phyloP scores from a whole-genome alignment of 768 basidiomycete genomes.

The Pleurotus tuber-regium region DNA sequence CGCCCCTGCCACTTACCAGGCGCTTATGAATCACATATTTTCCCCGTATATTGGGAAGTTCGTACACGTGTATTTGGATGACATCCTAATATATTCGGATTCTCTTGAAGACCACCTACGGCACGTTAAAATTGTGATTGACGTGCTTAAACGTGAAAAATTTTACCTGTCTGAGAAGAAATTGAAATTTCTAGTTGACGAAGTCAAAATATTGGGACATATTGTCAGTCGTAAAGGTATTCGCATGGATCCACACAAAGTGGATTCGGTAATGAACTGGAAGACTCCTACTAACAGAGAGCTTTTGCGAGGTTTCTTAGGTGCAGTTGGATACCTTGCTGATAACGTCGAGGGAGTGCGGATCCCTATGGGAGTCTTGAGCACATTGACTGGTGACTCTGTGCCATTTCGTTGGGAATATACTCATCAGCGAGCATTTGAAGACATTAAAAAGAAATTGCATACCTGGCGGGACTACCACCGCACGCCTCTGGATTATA shows the following conservation, averaged over 20 bases:
- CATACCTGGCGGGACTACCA: background rate
- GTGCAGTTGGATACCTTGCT: conserved; percentile 30
- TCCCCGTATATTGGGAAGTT: conserved; percentile 23
- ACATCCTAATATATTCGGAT: conserved; percentile 33
- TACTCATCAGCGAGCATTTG: conserved; percentile 20
- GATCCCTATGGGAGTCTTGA: conserved; percentile 27
- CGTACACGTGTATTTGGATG: conserved; percentile 30
- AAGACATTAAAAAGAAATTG: conserved; percentile 21
- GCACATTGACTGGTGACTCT: conserved; percentile 9
- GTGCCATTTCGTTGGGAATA: conserved; percentile 13
- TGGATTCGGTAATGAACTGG: conserved; percentile 25
- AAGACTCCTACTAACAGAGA: conserved; percentile 23
- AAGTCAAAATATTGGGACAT: conserved; percentile 17
- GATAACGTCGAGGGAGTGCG: conserved; percentile 18
- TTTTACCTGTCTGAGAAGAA: conserved; percentile 30
- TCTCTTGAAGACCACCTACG: conserved; percentile 28
- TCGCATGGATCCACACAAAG: conserved; percentile 31
- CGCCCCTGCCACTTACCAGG: conserved; percentile 34
- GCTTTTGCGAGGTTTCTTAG: conserved; percentile 26
- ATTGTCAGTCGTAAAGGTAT: conserved; percentile 22
- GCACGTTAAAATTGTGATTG: conserved; percentile 26
- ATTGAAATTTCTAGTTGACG: conserved; percentile 12
- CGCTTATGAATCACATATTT: conserved; percentile 32
- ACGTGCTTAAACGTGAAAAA: conserved; percentile 18
- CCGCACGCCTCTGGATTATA: conserved; percentile 14